Percentiles rank a stretch among this genome's conserved stretches.
phyloP scores from a whole-genome alignment of 352 stramenopile species.

The Globisporangium emineosum region DNA sequence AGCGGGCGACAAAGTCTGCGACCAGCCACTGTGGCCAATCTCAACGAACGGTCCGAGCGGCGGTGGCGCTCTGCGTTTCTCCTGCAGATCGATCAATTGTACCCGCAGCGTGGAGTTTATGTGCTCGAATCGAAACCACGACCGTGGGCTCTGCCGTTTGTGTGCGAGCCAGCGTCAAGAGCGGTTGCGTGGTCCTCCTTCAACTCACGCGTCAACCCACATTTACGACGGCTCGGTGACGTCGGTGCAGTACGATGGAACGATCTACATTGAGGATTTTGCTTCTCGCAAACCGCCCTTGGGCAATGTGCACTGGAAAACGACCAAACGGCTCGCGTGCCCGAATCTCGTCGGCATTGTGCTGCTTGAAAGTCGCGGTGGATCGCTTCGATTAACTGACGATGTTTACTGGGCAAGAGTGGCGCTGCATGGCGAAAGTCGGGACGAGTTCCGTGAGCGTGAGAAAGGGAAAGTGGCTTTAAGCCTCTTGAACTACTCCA shows the following conservation, averaged over 20 bases:
- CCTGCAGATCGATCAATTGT: slow-evolving; percentile 58
- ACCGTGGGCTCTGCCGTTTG: slow-evolving; percentile 52
- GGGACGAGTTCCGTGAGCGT: slow-evolving; percentile 62
- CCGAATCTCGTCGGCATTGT: slow-evolving; percentile 85
- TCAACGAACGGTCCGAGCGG: slow-evolving; percentile 5
- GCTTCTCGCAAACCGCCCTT: slow-evolving; percentile 54
- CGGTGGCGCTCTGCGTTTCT: slow-evolving; percentile 15
- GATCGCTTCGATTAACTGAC: slow-evolving; percentile 42
- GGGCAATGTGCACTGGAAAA: slow-evolving; percentile 73
- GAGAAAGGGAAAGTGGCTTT: slow-evolving; percentile 58
- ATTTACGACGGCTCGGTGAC: slow-evolving; percentile 71
- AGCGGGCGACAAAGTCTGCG: slow-evolving; percentile 52
- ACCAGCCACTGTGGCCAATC: slow-evolving; percentile 67
- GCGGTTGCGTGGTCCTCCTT: slow-evolving; percentile 49
- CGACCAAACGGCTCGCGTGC: slow-evolving; percentile 67
- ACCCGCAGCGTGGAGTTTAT: slow-evolving; percentile 47
- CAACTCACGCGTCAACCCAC: slow-evolving; percentile 65
- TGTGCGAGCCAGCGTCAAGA: slow-evolving; percentile 54
- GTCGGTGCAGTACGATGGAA: slow-evolving; percentile 54
- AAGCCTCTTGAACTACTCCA: slow-evolving; percentile 66
- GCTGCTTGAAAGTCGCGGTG: slow-evolving; percentile 43
- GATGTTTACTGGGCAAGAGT: slow-evolving; percentile 79
- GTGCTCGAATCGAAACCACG: slow-evolving; percentile 53
- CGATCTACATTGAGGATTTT: slow-evolving; percentile 58
- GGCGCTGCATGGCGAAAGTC: slow-evolving; percentile 60